A percentile compares a stretch with the other conserved stretches of the same genome.
phyloP scores from a whole-genome alignment of 2,329 filamentous ascomycete genomes.

The Cercospora beticola region DNA sequence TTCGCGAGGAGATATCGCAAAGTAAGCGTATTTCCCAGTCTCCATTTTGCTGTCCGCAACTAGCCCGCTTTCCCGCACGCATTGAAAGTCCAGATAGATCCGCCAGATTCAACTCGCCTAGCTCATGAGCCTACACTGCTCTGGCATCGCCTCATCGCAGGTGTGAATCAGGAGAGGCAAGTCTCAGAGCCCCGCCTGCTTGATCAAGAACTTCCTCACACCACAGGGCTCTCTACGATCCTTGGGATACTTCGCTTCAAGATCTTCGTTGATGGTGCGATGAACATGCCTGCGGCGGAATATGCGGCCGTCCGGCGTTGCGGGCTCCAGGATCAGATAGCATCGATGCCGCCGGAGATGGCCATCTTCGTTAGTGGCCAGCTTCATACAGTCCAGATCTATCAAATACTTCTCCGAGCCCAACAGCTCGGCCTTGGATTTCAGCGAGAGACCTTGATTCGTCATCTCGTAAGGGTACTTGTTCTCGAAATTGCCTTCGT shows the following conservation, averaged over 20 bases:
- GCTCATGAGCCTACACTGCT: too few relatives aligned
- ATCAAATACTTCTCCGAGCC: conserved; percentile 13
- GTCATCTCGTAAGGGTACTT: conserved; percentile 17
- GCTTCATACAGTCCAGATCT: conserved; percentile 14
- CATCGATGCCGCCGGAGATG: not conserved
- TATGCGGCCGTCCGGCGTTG: not conserved
- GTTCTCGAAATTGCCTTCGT: conserved; percentile 9
- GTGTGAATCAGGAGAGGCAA: not conserved
- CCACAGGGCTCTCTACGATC: not conserved
- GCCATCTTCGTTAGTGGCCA: not conserved
- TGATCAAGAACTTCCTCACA: conserved; percentile 13
- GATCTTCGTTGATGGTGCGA: not conserved
- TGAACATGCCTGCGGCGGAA: conserved; percentile 5
- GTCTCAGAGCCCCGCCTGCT: conserved; percentile 10
- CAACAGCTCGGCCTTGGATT: not conserved
- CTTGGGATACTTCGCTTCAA: conserved; percentile 12
- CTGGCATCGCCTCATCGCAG: too few relatives aligned
- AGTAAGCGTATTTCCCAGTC: too few relatives aligned
- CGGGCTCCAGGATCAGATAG: conserved; percentile 13
- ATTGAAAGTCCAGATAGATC: too few relatives aligned
- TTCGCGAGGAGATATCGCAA: too few relatives aligned
- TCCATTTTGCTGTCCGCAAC: too few relatives aligned
- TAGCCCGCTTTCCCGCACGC: too few relatives aligned
- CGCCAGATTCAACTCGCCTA: too few relatives aligned
- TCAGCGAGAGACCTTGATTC: conserved; percentile 9